These are phyloP conservation scores for Starmerella asiatica DNA, from an alignment of 805 yeast genomes.

Conservation along the genomic window DNA sequence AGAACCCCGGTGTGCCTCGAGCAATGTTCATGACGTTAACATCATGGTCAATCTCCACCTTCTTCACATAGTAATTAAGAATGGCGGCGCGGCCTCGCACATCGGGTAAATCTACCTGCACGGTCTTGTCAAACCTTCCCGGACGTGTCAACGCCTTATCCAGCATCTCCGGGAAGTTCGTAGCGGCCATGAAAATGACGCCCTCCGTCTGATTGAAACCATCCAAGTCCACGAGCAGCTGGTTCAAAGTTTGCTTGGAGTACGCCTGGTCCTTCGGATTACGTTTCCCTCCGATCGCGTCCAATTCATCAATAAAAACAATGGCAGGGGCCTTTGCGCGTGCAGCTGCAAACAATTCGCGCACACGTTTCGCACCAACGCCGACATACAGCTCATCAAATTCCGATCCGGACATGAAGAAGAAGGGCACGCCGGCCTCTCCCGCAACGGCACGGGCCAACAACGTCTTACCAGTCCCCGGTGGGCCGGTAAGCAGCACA, in stretches of 20 bases:
- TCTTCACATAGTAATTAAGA: constrained; percentile 77
- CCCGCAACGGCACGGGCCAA: constrained; percentile 98
- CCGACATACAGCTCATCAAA: constrained; percentile 97
- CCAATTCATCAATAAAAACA: constrained; percentile 92
- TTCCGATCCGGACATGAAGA: constrained; percentile 96
- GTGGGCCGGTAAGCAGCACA: constrained; percentile 92
- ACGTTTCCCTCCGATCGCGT: constrained; percentile 96
- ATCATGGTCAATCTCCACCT: constrained; percentile 69
- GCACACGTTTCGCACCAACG: constrained; percentile 95
- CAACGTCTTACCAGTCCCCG: constrained; percentile 96
- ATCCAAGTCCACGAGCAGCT: constrained; percentile 86
- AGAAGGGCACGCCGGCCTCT: constrained; percentile 97
- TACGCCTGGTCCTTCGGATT: constrained; percentile 97
- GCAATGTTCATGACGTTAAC: constrained; percentile 87
- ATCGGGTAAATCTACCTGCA: constrained; percentile 90
- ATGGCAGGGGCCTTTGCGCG: constrained; percentile 93
- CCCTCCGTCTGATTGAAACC: constrained; percentile 84
- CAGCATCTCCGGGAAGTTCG: constrained; percentile 92
- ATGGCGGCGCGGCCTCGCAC: constrained; percentile 95
- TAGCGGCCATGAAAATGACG: constrained; percentile 92
- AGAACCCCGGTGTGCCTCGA: constrained; percentile 92
- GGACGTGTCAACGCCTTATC: constrained; percentile 98
- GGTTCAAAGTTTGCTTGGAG: constrained; percentile 94
- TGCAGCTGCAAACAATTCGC: constrained; percentile 88
- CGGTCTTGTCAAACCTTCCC: constrained; percentile 93